These are phyloP conservation scores for Bolboschoenus planiculmis DNA, from an alignment of 176 grass and related monocot genomes.

Conservation along the genomic window DNA sequence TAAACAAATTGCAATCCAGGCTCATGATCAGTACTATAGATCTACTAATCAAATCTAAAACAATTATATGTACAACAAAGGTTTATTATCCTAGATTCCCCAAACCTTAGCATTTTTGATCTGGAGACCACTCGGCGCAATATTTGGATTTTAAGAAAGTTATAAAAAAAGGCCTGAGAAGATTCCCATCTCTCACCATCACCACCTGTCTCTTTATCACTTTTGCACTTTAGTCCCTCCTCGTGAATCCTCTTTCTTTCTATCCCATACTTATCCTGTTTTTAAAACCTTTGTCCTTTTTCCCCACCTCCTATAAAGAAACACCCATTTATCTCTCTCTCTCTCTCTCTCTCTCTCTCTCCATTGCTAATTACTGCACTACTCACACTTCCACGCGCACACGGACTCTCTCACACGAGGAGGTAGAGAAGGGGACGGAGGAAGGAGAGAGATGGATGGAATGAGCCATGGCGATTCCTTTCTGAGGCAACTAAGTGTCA, in stretches of 20 bases:
- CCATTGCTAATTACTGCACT: slow-evolving; percentile 35
- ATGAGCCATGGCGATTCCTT: slow-evolving; percentile 60
- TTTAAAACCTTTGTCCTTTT: slow-evolving; percentile 45
- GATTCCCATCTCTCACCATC: slow-evolving; percentile 22
- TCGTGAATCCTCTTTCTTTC: slow-evolving; percentile 31
- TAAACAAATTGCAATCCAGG: background rate
- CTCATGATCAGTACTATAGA: background rate
- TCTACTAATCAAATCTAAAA: background rate
- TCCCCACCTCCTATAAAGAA: slow-evolving; percentile 18
- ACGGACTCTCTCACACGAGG: background rate
- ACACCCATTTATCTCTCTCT: slow-evolving; percentile 4
- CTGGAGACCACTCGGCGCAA: background rate
- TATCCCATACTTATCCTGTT: background rate
- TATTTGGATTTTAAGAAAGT: background rate
- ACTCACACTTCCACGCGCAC: slow-evolving; percentile 26
- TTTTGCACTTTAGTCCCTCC: slow-evolving; percentile 22
- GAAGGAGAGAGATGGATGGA: slow-evolving; percentile 33
- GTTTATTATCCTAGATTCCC: background rate
- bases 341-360: slow-evolving; percentile 7
- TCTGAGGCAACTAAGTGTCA: slow-evolving; percentile 59
- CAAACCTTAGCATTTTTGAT: background rate
- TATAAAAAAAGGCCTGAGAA: slow-evolving; percentile 18
- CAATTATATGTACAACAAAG: background rate
- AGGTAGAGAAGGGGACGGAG: background rate
- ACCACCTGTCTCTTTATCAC: background rate